Evolutionary conservation across 176 grass and related monocot genomes (phyloP).

Genomic region (Metroxylon sagu): DNA sequence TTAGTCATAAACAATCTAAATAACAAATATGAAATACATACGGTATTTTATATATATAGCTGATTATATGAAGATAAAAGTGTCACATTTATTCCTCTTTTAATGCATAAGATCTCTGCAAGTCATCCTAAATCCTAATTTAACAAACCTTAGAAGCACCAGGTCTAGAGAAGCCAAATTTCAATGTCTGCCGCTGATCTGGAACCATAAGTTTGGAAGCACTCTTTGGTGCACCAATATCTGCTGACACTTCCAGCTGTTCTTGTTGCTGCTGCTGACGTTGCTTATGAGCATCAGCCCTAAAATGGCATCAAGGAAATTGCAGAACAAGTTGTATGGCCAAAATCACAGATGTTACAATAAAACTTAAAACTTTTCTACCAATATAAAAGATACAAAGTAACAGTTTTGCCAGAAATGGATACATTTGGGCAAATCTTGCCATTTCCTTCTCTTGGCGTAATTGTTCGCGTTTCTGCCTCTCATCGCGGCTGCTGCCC

Average conservation of each 20-base stretch:
- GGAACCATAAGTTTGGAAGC: conserved; percentile 26
- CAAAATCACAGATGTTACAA: too few species aligned
- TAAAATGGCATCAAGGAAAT: conserved; percentile 34
- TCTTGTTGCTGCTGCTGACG: conserved; percentile 56
- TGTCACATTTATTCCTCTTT: too few species aligned
- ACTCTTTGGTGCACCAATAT: conserved; percentile 19
- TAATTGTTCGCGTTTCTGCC: conserved; percentile 86
- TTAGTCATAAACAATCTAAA: too few species aligned
- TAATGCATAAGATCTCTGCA: too few species aligned
- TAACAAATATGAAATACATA: too few species aligned
- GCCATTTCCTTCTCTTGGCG: conserved; percentile 93
- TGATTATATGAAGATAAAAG: too few species aligned
- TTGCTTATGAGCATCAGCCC: conserved; percentile 80
- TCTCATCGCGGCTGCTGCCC: conserved; percentile 62
- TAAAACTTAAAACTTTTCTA: too few species aligned
- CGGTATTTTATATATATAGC: too few species aligned
- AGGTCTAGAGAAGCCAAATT: conserved; percentile 85
- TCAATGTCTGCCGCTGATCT: conserved; percentile 67
- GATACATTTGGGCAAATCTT: conserved; percentile 90
- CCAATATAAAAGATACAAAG: too few species aligned
- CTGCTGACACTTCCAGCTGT: conserved; percentile 24
- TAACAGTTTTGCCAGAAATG: not conserved
- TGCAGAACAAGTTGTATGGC: conserved; percentile 1
- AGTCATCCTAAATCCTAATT: not conserved
- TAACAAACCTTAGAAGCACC: conserved; percentile 49